Conservation (phyloP, 345 rosid genomes). For the Heritiera littoralis region DNA sequence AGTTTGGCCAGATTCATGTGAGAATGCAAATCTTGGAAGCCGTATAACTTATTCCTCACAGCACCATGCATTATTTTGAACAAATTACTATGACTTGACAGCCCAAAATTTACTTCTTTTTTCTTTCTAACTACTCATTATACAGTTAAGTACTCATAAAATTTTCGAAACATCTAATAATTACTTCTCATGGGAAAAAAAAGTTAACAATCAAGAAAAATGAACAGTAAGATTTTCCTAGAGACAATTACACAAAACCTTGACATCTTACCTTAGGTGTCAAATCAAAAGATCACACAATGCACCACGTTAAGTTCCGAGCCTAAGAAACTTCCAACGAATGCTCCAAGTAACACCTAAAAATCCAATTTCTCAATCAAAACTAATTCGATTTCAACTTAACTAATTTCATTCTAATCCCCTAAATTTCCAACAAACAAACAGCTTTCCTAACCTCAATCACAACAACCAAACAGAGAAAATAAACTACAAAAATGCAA, state of each 20-base stretch:
- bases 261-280: conserved; percentile 52
- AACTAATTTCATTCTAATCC: conserved; percentile 25
- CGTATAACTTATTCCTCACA: not conserved
- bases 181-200: not conserved
- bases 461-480: not conserved
- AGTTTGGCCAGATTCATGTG: not conserved
- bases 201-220: not conserved
- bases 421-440: conserved; percentile 9
- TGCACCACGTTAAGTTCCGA: conserved; percentile 53
- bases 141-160: not conserved
- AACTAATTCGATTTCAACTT: conserved; percentile 22
- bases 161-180: not conserved
- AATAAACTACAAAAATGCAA: not conserved
- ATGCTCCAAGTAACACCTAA: conserved; percentile 71
- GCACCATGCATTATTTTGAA: not conserved
- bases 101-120: too few relatives aligned
- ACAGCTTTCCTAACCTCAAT: not conserved
- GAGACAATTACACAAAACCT: conserved; percentile 23
- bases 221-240: conserved; percentile 11
- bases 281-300: conserved; percentile 44
- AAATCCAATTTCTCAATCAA: conserved; percentile 58
- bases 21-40: not conserved
- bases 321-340: conserved; percentile 65
- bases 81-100: not conserved
- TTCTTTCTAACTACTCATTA: not conserved